These are phyloP conservation scores for Dryas octopetala DNA, from an alignment of 306 rosid species.

Conservation along the genomic window DNA sequence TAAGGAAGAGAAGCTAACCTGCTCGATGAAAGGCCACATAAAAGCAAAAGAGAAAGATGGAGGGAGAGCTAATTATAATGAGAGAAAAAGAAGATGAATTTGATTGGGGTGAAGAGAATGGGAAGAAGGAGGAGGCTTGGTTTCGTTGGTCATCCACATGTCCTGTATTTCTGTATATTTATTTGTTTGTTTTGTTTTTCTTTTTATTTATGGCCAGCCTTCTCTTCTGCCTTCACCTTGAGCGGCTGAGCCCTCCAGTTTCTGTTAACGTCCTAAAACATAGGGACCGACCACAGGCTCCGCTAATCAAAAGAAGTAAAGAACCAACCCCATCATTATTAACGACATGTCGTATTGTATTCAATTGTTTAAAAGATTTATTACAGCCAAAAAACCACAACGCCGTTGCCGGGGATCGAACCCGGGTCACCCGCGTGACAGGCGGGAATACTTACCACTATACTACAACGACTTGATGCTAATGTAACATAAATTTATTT, in stretches of 20 bases:
- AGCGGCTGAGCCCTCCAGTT: neutral
- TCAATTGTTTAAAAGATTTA: too few species aligned
- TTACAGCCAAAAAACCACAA: too few species aligned
- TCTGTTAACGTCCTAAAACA: constrained; percentile 6
- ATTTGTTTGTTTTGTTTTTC: neutral
- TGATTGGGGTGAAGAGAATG: too few species aligned
- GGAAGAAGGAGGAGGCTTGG: neutral
- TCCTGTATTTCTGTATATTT: neutral
- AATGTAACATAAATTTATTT: too few species aligned
- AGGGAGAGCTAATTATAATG: neutral
- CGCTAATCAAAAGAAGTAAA: neutral
- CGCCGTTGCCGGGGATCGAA: constrained; percentile 15
- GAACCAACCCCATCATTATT: neutral
- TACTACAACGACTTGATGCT: constrained; percentile 1
- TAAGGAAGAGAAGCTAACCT: constrained; percentile 1
- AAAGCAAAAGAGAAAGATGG: neutral
- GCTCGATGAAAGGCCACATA: neutral
- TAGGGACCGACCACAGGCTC: neutral
- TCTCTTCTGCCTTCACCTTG: neutral
- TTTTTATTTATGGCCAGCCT: neutral
- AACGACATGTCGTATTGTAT: neutral
- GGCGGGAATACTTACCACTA: constrained; percentile 4
- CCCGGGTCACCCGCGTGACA: too few species aligned
- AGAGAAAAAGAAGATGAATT: neutral
- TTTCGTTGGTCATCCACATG: neutral